These are phyloP conservation scores for Ceratocystis eucalypticola DNA, from an alignment of 2,329 filamentous ascomycete species.

Conservation along the genomic window DNA sequence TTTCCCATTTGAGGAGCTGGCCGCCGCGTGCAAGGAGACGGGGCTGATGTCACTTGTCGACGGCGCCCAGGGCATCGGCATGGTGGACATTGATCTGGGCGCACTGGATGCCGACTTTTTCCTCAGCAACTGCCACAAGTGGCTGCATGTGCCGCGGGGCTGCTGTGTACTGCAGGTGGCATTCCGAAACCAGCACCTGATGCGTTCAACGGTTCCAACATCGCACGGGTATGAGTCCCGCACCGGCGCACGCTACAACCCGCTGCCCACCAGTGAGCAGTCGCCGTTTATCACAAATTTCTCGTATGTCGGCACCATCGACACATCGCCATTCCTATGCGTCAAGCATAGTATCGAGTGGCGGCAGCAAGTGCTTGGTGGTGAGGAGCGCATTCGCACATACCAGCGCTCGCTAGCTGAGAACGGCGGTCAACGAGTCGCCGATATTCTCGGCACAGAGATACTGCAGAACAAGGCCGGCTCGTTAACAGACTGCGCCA, in stretches of 20 bases:
- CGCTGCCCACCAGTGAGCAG: slow-evolving; percentile 34
- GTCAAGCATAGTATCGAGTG: slow-evolving; percentile 59
- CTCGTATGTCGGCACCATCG: slow-evolving; percentile 62
- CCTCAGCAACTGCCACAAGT: slow-evolving; percentile 79
- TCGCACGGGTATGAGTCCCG: slow-evolving; percentile 59
- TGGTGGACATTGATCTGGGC: slow-evolving; percentile 56
- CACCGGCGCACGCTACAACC: slow-evolving; percentile 19
- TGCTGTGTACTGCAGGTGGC: slow-evolving; percentile 75
- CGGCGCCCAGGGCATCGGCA: slow-evolving; percentile 72
- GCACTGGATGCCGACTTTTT: slow-evolving; percentile 70
- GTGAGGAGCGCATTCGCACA: slow-evolving; percentile 53
- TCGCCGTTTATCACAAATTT: slow-evolving; percentile 56
- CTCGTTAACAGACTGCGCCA: slow-evolving; percentile 51
- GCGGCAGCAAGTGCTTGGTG: slow-evolving; percentile 54
- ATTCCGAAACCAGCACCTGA: slow-evolving; percentile 56
- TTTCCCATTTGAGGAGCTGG: slow-evolving; percentile 63
- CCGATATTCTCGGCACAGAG: slow-evolving; percentile 52
- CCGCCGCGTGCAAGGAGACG: slow-evolving; percentile 48
- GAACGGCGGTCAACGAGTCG: slow-evolving; percentile 47
- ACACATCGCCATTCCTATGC: slow-evolving; percentile 58
- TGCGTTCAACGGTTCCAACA: slow-evolving; percentile 64
- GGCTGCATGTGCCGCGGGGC: slow-evolving; percentile 68
- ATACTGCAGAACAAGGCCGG: slow-evolving; percentile 53
- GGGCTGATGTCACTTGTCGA: slow-evolving; percentile 65
- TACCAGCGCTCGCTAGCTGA: slow-evolving; percentile 53